Conservation (phyloP, 208 protist species). For the Naegleria lovaniensis region DNA sequence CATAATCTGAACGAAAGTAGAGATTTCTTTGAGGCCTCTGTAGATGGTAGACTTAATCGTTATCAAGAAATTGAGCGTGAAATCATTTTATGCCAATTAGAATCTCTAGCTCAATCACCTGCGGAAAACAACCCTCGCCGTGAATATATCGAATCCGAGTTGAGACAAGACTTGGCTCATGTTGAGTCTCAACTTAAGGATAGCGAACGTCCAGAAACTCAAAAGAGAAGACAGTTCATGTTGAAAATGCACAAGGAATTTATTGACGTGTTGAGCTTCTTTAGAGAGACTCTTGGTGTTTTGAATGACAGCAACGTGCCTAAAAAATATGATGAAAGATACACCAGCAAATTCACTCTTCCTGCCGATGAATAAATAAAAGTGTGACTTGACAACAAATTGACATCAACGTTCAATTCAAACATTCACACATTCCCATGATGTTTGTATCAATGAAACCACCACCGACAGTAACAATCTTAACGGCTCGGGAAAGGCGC, state of each 20-base stretch:
- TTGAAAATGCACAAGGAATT: conserved; percentile 26
- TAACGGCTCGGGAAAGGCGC: not conserved
- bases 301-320: not conserved
- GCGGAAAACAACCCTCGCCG: not conserved
- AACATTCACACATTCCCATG: too few relatives aligned
- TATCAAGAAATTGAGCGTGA: not conserved
- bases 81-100: conserved; percentile 10
- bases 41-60: conserved; percentile 16
- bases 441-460: too few relatives aligned
- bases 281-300: not conserved
- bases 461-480: too few relatives aligned
- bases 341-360: not conserved
- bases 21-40: conserved; percentile 27
- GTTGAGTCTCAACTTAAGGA: not conserved
- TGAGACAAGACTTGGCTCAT: conserved; percentile 18
- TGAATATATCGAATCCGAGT: conserved; percentile 10
- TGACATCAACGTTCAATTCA: too few relatives aligned
- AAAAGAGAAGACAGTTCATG: conserved; percentile 11
- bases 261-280: not conserved
- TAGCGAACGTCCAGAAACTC: not conserved
- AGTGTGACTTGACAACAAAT: too few relatives aligned
- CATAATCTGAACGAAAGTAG: conserved; percentile 13
- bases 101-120: not conserved
- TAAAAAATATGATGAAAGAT: conserved; percentile 8
- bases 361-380: not conserved